Evolutionary conservation across 2,329 filamentous ascomycete genomes (phyloP).

Genomic region (Dothideomycetes sp.): DNA sequence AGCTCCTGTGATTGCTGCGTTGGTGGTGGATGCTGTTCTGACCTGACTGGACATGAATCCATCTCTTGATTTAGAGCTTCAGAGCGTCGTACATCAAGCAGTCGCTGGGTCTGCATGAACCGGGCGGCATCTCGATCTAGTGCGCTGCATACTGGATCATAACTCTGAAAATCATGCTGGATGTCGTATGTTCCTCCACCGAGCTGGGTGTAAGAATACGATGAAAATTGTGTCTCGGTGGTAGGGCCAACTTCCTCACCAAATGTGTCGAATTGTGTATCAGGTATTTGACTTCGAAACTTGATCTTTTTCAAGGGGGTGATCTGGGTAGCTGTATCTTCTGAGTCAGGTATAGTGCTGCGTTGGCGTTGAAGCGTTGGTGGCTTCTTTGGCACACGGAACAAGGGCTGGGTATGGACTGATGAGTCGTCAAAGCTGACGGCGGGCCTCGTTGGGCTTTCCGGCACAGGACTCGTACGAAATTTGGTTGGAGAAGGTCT

Average conservation of each 20-base stretch:
- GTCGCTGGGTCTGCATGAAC: constrained; percentile 14
- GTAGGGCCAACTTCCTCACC: constrained; percentile 7
- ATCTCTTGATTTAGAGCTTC: neutral
- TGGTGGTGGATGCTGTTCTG: neutral
- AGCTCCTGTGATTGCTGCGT: constrained; percentile 4
- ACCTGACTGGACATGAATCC: neutral
- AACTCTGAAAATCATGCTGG: constrained; percentile 5
- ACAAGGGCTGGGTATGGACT: constrained; percentile 2
- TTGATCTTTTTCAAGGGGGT: constrained; percentile 1
- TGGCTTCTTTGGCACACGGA: neutral
- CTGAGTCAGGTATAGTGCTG: constrained; percentile 9
- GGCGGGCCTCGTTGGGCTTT: constrained; percentile 5
- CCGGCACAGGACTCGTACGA: constrained; percentile 4
- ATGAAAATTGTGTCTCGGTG: neutral
- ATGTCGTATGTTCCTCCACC: constrained; percentile 2
- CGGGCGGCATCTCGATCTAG: constrained; percentile 15
- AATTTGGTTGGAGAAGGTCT: neutral
- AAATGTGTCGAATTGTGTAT: constrained; percentile 14
- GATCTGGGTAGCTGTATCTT: constrained; percentile 5
- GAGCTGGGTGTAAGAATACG: constrained; percentile 1
- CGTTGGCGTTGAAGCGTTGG: constrained; percentile 2
- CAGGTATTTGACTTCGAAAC: constrained; percentile 10
- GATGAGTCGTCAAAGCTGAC: constrained; percentile 4
- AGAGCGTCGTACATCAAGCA: neutral
- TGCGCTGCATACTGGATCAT: constrained; percentile 16